Evolutionary conservation across 2,329 filamentous ascomycete genomes (phyloP), one percentile per base, ranked within the genome.

Genomic region (Fusarium phyllophilum): DNA sequence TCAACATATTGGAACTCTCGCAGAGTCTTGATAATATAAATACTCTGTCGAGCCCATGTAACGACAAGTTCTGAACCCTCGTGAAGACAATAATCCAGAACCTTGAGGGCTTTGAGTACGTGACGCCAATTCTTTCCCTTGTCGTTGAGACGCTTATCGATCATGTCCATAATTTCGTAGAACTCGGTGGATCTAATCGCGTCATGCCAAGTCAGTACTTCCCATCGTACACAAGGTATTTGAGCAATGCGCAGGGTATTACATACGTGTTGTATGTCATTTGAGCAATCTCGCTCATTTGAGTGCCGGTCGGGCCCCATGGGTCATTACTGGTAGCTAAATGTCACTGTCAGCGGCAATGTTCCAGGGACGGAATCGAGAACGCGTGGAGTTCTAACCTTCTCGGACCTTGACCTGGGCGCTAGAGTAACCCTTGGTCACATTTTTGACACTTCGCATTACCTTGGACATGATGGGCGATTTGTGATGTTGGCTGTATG

Each of bases 121-220:
- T 99, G 96, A 78, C 96, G 92, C 96, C 96, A 99, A 83, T 99
- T 99, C 88, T 98, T 99, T 81, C 96, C 96, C 84, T 99, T 98
- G 84, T 99, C 96, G 79, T 99, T 99, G 80, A 99, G 86, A 77
- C 96, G 93, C 87, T 98, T 98, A 85, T 99, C 96, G 76, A 99
- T 88, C 94, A 99, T 99, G 83, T 99, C 96, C 92, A 99, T 97
- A 79, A 99, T 98, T 82, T 99, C 96, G 86, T 97, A 97, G 86
- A 99, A 99, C 83, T 98, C 96, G 84, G 93, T 96, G 41, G 95
- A 95, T 81, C 96, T 97, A 74, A 46, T 68, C 38, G 51, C 41
- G 59, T 60, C 48, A 68, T 61, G 34, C 54, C 63, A 57, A 55
- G 68, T 78, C 68, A 78, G 74, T 66, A 73, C 33, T 67, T 62